Conservation (phyloP, 768 basidiomycete species). For the Royoungia palumana region DNA sequence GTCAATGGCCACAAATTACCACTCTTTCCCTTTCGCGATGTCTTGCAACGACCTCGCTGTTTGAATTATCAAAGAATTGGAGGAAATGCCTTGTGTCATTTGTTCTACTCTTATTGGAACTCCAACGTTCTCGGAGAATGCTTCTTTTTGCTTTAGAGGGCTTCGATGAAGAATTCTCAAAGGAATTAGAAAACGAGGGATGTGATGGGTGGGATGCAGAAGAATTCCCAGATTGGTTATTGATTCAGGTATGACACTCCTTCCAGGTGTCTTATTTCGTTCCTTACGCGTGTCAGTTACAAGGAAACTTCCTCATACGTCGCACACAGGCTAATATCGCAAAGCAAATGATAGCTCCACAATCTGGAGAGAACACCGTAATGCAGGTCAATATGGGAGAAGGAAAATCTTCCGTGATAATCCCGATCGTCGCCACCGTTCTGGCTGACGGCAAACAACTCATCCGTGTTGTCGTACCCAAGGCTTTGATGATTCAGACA, state of each 20-base stretch:
- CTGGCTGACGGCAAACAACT: constrained; percentile 43
- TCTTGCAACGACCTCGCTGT: constrained; percentile 23
- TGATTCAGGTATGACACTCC: constrained; percentile 36
- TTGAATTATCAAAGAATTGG: constrained; percentile 25
- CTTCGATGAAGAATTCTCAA: constrained; percentile 29
- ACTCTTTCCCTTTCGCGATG: constrained; percentile 24
- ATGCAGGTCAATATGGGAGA: constrained; percentile 59
- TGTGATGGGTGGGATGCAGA: constrained; percentile 18
- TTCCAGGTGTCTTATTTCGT: no score
- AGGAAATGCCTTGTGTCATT: constrained; percentile 21
- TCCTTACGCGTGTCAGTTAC: constrained; percentile 31
- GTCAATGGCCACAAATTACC: constrained; percentile 36
- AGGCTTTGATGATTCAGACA: constrained; percentile 43
- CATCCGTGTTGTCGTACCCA: constrained; percentile 46
- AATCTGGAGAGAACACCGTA: constrained; percentile 31
- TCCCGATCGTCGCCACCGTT: constrained; percentile 39
- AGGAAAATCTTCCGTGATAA: constrained; percentile 46
- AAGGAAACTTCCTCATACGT: constrained; percentile 40
- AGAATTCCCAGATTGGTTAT: constrained; percentile 37
- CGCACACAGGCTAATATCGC: constrained; percentile 39
- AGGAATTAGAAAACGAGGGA: constrained; percentile 20
- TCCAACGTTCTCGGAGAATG: constrained; percentile 37
- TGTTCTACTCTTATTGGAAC: constrained; percentile 24
- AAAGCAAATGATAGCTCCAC: constrained; percentile 43
- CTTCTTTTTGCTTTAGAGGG: constrained; percentile 15